phyloP scores from a whole-genome alignment of 1,139 yeast species.

The Saccharomyces uvarum region DNA sequence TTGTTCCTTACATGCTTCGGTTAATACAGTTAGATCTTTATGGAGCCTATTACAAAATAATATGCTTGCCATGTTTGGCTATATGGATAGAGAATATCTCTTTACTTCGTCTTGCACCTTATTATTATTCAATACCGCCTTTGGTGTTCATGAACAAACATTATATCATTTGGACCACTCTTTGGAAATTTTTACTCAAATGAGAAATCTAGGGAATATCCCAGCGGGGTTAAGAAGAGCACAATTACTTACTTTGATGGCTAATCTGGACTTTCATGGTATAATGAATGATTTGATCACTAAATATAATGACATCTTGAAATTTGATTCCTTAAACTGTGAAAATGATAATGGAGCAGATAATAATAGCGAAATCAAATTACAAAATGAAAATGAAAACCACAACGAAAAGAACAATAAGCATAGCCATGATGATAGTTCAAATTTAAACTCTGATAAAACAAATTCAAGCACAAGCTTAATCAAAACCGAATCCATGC shows the following conservation, averaged over 20 bases:
- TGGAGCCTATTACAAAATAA: slow-evolving; percentile 69
- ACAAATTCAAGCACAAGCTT: not conserved
- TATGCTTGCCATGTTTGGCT: slow-evolving; percentile 78
- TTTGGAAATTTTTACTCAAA: slow-evolving; percentile 56
- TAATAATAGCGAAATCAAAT: not conserved
- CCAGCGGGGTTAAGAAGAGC: slow-evolving; percentile 72
- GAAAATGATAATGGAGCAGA: not conserved
- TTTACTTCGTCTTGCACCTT: slow-evolving; percentile 77
- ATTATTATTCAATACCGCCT: slow-evolving; percentile 68
- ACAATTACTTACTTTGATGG: slow-evolving; percentile 57
- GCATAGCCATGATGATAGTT: not conserved
- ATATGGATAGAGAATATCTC: slow-evolving; percentile 81
- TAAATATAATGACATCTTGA: slow-evolving; percentile 49
- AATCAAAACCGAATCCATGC: not conserved
- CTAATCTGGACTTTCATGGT: slow-evolving; percentile 61
- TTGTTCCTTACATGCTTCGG: slow-evolving; percentile 78
- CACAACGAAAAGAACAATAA: not conserved
- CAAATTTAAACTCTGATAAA: not conserved
- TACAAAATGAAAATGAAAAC: slow-evolving; percentile 1
- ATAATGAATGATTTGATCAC: slow-evolving; percentile 49
- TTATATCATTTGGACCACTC: slow-evolving; percentile 69
- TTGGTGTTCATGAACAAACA: slow-evolving; percentile 76
- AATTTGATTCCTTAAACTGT: slow-evolving; percentile 14
- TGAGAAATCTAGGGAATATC: slow-evolving; percentile 69
- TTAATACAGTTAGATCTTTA: slow-evolving; percentile 64